These are phyloP conservation scores for Gymnopilus junonius DNA, from an alignment of 768 basidiomycete genomes.

Conservation along the genomic window DNA sequence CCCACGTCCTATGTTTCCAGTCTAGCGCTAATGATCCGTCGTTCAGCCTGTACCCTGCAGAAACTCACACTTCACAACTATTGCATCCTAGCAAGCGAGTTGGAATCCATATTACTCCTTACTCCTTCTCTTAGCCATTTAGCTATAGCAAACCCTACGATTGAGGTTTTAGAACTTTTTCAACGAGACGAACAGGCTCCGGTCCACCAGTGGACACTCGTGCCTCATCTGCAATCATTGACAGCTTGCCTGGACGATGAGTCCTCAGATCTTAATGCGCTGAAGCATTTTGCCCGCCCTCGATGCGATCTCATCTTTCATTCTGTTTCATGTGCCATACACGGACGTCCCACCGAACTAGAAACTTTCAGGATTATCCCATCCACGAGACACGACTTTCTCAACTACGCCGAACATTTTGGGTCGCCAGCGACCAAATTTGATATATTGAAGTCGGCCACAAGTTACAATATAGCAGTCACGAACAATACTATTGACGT, in stretches of 20 bases:
- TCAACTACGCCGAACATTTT: background rate
- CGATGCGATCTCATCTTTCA: slow-evolving; percentile 15
- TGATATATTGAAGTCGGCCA: background rate
- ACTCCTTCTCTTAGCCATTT: slow-evolving; percentile 10
- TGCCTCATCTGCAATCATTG: slow-evolving; percentile 13
- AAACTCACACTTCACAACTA: slow-evolving; percentile 12
- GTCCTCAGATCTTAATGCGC: background rate
- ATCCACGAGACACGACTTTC: background rate
- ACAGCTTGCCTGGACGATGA: slow-evolving; percentile 10
- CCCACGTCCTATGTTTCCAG: background rate
- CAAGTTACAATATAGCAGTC: background rate
- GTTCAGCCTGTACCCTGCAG: slow-evolving; percentile 1
- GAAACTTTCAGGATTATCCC: background rate
- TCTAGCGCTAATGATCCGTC: background rate
- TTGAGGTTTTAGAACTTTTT: slow-evolving; percentile 1
- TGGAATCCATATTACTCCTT: slow-evolving; percentile 4
- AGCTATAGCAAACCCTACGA: slow-evolving; percentile 12
- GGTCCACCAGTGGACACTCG: slow-evolving; percentile 7
- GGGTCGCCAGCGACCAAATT: background rate
- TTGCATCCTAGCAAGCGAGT: background rate
- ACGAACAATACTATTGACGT: background rate
- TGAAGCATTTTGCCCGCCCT: slow-evolving; percentile 7
- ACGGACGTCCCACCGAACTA: background rate
- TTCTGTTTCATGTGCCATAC: background rate
- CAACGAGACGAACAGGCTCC: background rate